A percentile compares a stretch with the other conserved stretches of the same genome.
These are phyloP conservation scores for Croton setiger DNA, from an alignment of 441 rosid species.

Conservation along the genomic window DNA sequence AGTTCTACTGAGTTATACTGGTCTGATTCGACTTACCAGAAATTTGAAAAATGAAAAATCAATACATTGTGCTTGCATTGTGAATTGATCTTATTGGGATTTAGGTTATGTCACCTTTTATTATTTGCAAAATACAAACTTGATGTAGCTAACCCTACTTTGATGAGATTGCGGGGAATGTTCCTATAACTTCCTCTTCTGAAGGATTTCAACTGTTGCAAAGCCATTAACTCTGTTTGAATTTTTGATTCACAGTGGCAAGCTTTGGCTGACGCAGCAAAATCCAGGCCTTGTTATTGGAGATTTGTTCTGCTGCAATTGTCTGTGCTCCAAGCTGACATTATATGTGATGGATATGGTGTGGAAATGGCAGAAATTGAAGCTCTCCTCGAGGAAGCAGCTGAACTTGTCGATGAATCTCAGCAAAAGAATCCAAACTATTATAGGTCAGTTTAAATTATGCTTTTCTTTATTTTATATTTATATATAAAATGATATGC, in stretches of 20 bases:
- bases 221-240: slow-evolving; percentile 4
- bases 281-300: slow-evolving; percentile 73
- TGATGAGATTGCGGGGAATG: not conserved
- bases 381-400: slow-evolving; percentile 86
- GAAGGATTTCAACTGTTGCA: not conserved
- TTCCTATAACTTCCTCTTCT: slow-evolving; percentile 5
- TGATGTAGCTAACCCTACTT: not conserved
- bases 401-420: slow-evolving; percentile 84
- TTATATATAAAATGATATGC: too few species aligned
- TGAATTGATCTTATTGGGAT: not conserved
- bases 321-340: slow-evolving; percentile 66
- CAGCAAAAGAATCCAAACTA: slow-evolving; percentile 70
- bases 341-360: slow-evolving; percentile 43
- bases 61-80: not conserved
- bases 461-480: not conserved
- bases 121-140: not conserved
- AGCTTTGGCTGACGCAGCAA: slow-evolving; percentile 75
- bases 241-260: slow-evolving; percentile 60
- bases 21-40: not conserved
- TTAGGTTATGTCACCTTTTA: not conserved
- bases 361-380: slow-evolving; percentile 77
- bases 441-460: slow-evolving; percentile 50
- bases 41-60: slow-evolving; percentile 3
- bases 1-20: not conserved
- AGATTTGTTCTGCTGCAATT: slow-evolving; percentile 77